These are phyloP conservation scores for Sesbania bispinosa DNA, from an alignment of 306 rosid species.

Conservation along the genomic window DNA sequence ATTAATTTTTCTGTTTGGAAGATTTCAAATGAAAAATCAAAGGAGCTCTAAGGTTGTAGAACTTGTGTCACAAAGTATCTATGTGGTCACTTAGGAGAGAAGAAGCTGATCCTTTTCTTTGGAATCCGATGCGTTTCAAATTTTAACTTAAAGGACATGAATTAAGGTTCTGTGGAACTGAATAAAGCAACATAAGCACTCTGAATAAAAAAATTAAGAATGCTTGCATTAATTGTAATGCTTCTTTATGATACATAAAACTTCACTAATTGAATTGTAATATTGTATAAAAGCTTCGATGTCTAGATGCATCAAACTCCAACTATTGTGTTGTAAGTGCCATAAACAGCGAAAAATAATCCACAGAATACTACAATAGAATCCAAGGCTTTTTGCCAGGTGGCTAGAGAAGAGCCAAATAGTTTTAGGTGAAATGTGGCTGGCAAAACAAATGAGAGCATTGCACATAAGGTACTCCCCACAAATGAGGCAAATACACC, in stretches of 20 bases:
- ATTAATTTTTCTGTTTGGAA: too few species aligned
- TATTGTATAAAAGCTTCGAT: slow-evolving; percentile 9
- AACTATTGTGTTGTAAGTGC: slow-evolving; percentile 61
- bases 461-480: slow-evolving; percentile 82
- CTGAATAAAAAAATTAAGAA: not conserved
- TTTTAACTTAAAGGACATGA: too few species aligned
- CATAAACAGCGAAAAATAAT: slow-evolving; percentile 73
- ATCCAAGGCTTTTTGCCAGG: slow-evolving; percentile 61
- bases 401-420: slow-evolving; percentile 58
- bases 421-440: slow-evolving; percentile 68
- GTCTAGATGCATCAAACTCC: slow-evolving; percentile 42
- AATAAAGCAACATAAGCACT: not conserved
- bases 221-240: not conserved
- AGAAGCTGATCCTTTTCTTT: too few species aligned
- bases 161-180: not conserved
- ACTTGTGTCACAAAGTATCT: too few species aligned
- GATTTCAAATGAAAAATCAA: too few species aligned
- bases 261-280: not conserved
- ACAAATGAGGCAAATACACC: slow-evolving; percentile 72
- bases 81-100: too few species aligned
- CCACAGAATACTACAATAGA: slow-evolving; percentile 53
- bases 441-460: slow-evolving; percentile 86
- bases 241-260: not conserved
- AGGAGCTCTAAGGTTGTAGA: too few species aligned
- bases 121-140: too few species aligned